Conservation (phyloP, 2,329 filamentous ascomycete species). For the Chaetoscypha palmicola region DNA sequence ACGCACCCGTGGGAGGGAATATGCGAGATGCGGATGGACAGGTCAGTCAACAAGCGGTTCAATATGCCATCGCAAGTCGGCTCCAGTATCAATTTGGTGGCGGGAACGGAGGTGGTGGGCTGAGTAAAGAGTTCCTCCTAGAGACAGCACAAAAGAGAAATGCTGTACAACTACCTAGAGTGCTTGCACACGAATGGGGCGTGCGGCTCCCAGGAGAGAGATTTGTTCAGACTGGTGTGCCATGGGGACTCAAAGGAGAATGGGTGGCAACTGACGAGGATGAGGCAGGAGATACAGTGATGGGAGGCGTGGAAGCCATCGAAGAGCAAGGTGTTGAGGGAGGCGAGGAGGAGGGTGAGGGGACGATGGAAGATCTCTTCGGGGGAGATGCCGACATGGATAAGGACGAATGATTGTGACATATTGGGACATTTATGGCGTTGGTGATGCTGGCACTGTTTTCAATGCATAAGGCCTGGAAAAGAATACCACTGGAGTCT, state of each 20-base stretch:
- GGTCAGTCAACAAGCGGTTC: conserved; percentile 59
- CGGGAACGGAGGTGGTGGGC: conserved; percentile 42
- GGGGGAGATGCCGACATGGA: conserved; percentile 36
- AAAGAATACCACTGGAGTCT: background rate
- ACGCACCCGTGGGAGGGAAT: conserved; percentile 28
- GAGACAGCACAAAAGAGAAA: conserved; percentile 69
- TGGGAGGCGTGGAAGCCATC: conserved; percentile 23
- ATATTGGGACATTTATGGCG: conserved; percentile 10
- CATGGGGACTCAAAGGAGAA: conserved; percentile 56
- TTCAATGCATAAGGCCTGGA: background rate
- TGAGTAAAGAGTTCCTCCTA: conserved; percentile 68
- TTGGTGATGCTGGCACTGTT: conserved; percentile 6
- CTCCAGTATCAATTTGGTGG: conserved; percentile 63
- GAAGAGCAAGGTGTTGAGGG: conserved; percentile 34
- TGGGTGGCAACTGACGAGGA: conserved; percentile 47
- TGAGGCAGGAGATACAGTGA: conserved; percentile 35
- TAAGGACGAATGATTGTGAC: conserved; percentile 32
- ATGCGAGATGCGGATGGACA: conserved; percentile 30
- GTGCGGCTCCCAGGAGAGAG: conserved; percentile 59
- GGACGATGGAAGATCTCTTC: conserved; percentile 35
- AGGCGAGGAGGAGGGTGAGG: conserved; percentile 34
- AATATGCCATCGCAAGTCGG: conserved; percentile 64
- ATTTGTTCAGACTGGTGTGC: conserved; percentile 59
- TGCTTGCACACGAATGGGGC: conserved; percentile 60
- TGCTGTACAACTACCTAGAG: conserved; percentile 55